Conservation (phyloP, 1,284 basidiomycete species). For the Ustilago loliicola region DNA sequence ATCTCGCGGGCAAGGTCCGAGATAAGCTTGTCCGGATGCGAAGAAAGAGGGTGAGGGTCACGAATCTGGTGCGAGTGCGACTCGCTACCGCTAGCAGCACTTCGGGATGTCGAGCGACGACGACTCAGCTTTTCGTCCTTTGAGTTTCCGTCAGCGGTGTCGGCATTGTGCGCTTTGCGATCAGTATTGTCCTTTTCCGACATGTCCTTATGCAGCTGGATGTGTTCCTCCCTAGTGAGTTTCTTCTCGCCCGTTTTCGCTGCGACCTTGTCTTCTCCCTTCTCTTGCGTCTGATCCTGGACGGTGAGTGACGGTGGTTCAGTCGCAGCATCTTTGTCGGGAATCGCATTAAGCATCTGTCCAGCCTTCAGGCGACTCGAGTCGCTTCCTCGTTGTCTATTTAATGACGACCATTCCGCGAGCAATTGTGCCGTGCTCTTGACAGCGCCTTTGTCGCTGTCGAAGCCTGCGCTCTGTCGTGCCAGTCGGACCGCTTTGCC, state of each 20-base stretch:
- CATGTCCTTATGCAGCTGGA: slow-evolving; percentile 35
- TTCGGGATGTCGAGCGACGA: slow-evolving; percentile 12
- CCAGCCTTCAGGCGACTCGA: slow-evolving; percentile 20
- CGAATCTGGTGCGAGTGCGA: slow-evolving; percentile 46
- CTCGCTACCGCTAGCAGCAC: slow-evolving; percentile 11
- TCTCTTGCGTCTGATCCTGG: slow-evolving; percentile 7
- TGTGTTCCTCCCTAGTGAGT: slow-evolving; percentile 42
- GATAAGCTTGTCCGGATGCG: slow-evolving; percentile 80
- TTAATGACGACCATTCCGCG: slow-evolving; percentile 32
- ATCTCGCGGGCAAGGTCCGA: slow-evolving; percentile 82
- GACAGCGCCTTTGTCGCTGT: slow-evolving; percentile 3
- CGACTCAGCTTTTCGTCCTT: slow-evolving; percentile 12
- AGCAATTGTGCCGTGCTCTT: slow-evolving; percentile 10
- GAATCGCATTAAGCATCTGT: slow-evolving; percentile 17
- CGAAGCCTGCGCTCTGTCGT: slow-evolving; percentile 20
- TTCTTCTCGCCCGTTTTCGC: slow-evolving; percentile 10
- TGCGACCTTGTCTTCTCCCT: not conserved
- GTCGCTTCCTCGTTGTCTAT: slow-evolving; percentile 49
- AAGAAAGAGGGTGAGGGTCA: slow-evolving; percentile 76
- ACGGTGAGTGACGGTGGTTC: slow-evolving; percentile 9
- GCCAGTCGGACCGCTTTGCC: slow-evolving; percentile 39
- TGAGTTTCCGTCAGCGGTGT: slow-evolving; percentile 2
- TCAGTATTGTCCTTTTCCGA: slow-evolving; percentile 31
- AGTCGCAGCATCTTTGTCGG: not conserved
- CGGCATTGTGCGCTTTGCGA: slow-evolving; percentile 14